Evolutionary conservation across 148 eudicot genomes (phyloP).

Genomic region (Euryodendron excelsum): DNA sequence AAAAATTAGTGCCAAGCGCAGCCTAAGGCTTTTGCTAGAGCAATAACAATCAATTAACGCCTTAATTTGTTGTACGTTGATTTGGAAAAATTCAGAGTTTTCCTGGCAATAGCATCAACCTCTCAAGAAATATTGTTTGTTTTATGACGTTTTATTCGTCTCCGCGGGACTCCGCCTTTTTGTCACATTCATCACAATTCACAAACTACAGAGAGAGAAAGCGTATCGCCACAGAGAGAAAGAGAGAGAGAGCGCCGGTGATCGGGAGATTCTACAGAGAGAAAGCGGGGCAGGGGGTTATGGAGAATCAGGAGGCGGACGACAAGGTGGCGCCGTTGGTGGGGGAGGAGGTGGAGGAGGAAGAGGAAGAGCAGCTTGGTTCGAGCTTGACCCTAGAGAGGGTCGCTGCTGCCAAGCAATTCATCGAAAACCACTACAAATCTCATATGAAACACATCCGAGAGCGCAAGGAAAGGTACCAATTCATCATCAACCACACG

Average conservation of each 20-base stretch:
- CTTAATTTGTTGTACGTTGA: too few species aligned
- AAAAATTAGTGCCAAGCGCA: too few species aligned
- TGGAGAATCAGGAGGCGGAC: conserved; percentile 19
- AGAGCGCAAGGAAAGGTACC: conserved; percentile 57
- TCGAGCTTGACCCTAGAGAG: conserved; percentile 57
- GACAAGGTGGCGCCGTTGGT: conserved; percentile 10
- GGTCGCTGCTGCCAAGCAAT: conserved; percentile 63
- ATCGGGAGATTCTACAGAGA: neutral
- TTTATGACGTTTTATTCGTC: neutral
- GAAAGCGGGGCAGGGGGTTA: conserved; percentile 5
- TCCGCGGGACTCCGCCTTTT: neutral
- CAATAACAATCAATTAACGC: too few species aligned
- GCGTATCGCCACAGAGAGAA: too few species aligned
- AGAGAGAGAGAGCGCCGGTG: neutral
- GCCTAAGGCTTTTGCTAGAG: too few species aligned
- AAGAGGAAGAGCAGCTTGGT: conserved; percentile 22
- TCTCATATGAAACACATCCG: conserved; percentile 48
- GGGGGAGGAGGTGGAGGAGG: conserved; percentile 17
- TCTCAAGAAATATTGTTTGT: neutral
- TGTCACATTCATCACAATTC: conserved; percentile 9
- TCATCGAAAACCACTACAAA: conserved; percentile 59
- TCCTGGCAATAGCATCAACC: too few species aligned
- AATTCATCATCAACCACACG: neutral
- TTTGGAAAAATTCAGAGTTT: too few species aligned
- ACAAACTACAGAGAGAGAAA: neutral